Evolutionary conservation across 805 yeast species (phyloP).

Genomic region (Candida montana): DNA sequence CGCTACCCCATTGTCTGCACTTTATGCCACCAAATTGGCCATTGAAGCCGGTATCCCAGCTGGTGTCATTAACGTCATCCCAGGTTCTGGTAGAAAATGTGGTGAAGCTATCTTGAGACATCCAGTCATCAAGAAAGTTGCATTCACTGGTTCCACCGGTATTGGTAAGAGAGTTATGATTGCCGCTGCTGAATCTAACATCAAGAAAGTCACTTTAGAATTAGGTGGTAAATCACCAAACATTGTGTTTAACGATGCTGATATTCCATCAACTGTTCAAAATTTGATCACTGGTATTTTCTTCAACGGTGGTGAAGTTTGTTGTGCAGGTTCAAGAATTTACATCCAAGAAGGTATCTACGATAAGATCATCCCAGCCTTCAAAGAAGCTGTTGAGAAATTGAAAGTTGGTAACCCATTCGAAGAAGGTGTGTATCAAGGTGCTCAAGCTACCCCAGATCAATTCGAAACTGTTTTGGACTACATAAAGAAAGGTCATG

Average conservation of each 20-base stretch:
- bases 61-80: conserved; percentile 69
- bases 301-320: conserved; percentile 78
- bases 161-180: conserved; percentile 69
- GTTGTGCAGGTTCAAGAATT: conserved; percentile 79
- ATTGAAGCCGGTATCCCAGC: conserved; percentile 69
- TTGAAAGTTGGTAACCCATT: conserved; percentile 74
- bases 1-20: conserved; percentile 70
- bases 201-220: conserved; percentile 77
- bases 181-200: conserved; percentile 62
- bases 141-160: conserved; percentile 79
- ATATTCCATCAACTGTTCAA: conserved; percentile 41
- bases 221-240: conserved; percentile 83
- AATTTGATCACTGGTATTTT: conserved; percentile 64
- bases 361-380: conserved; percentile 53
- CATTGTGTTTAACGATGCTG: conserved; percentile 66
- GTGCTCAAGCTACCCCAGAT: conserved; percentile 69
- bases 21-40: conserved; percentile 54
- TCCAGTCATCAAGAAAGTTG: conserved; percentile 66
- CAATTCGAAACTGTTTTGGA: conserved; percentile 66
- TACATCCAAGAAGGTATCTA: conserved; percentile 69
- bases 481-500: conserved; percentile 61
- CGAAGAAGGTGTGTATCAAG: conserved; percentile 61
- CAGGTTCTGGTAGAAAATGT: conserved; percentile 69
- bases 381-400: conserved; percentile 52
- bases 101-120: conserved; percentile 70